Conservation (phyloP, 257 asterid species). For the Echites panduratus region DNA sequence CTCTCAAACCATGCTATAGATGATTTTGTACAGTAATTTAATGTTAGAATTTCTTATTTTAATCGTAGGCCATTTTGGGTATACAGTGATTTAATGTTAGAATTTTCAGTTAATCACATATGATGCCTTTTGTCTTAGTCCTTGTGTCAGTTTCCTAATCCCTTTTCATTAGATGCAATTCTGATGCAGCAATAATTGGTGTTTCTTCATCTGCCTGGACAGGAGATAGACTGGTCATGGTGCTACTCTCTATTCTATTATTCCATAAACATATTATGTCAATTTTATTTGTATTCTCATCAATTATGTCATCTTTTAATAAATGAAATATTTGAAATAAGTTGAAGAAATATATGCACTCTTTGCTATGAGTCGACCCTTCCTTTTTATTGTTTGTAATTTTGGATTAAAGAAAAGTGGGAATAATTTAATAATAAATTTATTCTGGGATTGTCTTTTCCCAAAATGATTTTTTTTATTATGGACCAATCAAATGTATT, state of each 20-base stretch:
- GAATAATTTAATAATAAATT: no score
- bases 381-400: no score
- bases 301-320: no score
- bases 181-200: neutral
- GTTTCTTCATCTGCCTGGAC: neutral
- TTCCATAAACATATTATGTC: no score
- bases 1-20: conserved; percentile 9
- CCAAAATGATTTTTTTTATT: no score
- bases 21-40: conserved; percentile 30
- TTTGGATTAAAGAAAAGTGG: no score
- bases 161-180: conserved; percentile 1
- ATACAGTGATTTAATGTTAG: conserved; percentile 21
- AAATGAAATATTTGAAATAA: no score
- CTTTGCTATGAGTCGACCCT: no score
- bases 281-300: no score
- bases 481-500: no score
- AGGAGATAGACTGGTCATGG: neutral
- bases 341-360: no score
- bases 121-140: conserved; percentile 18
- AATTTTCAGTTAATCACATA: conserved; percentile 12
- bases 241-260: neutral
- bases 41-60: conserved; percentile 11
- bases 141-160: conserved; percentile 31
- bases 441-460: no score
- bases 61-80: conserved; percentile 16